Evolutionary conservation across 192 early-diverging fungal species (phyloP).

Genomic region (Coemansia sp.): DNA sequence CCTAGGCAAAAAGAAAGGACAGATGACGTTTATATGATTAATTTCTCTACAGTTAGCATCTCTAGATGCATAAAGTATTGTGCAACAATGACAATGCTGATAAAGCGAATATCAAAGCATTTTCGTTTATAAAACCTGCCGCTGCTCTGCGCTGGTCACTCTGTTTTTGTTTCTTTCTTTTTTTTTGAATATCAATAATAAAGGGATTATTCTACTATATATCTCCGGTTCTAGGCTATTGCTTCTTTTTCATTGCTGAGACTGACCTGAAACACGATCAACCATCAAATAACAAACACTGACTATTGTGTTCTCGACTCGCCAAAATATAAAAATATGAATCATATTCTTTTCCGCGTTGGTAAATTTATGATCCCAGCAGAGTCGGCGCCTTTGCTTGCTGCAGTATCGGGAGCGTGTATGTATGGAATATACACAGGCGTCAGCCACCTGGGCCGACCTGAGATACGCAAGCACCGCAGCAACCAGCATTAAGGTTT

Average conservation of each 20-base stretch:
- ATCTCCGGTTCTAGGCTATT: background rate
- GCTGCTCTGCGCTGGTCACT: background rate
- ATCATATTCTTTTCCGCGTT: conserved; percentile 19
- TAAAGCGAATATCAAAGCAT: too few species aligned
- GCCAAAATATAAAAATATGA: conserved; percentile 1
- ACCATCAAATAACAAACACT: background rate
- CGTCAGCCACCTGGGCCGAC: conserved; percentile 7
- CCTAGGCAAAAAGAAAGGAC: background rate
- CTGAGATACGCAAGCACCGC: conserved; percentile 24
- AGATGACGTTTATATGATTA: background rate
- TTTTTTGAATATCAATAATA: background rate
- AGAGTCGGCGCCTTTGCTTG: conserved; percentile 18
- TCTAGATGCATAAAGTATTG: background rate
- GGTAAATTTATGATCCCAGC: conserved; percentile 16
- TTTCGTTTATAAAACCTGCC: too few species aligned
- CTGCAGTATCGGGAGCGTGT: conserved; percentile 1
- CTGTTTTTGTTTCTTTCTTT: background rate
- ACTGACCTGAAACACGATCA: background rate
- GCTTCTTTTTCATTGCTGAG: background rate
- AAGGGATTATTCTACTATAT: background rate
- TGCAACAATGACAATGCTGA: conserved; percentile 1
- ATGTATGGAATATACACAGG: conserved; percentile 28
- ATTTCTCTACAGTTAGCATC: background rate
- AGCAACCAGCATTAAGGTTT: conserved; percentile 19
- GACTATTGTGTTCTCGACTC: background rate